These are phyloP conservation scores for Leishmania aethiopica DNA, from an alignment of 208 protist species.

Conservation along the genomic window DNA sequence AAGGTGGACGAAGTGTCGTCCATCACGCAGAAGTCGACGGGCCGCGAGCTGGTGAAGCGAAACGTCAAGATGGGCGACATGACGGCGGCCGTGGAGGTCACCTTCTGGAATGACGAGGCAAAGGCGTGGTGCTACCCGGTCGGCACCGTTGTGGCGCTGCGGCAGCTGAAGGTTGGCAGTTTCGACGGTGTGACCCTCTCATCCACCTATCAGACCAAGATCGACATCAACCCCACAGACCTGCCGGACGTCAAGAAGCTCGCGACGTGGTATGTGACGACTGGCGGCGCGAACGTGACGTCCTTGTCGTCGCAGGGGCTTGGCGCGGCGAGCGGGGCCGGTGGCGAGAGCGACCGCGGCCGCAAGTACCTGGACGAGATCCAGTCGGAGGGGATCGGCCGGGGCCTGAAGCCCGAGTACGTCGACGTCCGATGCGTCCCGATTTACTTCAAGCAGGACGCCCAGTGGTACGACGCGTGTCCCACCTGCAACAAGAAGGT, in stretches of 20 bases:
- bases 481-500: conserved; percentile 93
- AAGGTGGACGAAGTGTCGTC: conserved; percentile 65
- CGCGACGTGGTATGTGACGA: conserved; percentile 82
- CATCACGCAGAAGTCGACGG: conserved; percentile 85
- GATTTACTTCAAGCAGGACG: conserved; percentile 91
- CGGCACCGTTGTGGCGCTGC: conserved; percentile 83
- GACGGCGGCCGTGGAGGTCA: conserved; percentile 85
- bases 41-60: conserved; percentile 81
- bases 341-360: conserved; percentile 72
- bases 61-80: conserved; percentile 82
- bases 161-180: conserved; percentile 83
- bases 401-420: conserved; percentile 83
- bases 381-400: conserved; percentile 68
- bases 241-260: conserved; percentile 88
- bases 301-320: conserved; percentile 69
- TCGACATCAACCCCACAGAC: conserved; percentile 79
- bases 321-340: conserved; percentile 30
- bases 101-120: conserved; percentile 90
- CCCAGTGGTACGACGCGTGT: conserved; percentile 92
- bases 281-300: conserved; percentile 75
- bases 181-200: conserved; percentile 89
- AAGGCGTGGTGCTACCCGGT: conserved; percentile 57
- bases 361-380: conserved; percentile 90
- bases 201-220: conserved; percentile 78
- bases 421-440: conserved; percentile 89